phyloP scores from a whole-genome alignment of 306 rosid genomes.

The Lathyrus sativus region DNA sequence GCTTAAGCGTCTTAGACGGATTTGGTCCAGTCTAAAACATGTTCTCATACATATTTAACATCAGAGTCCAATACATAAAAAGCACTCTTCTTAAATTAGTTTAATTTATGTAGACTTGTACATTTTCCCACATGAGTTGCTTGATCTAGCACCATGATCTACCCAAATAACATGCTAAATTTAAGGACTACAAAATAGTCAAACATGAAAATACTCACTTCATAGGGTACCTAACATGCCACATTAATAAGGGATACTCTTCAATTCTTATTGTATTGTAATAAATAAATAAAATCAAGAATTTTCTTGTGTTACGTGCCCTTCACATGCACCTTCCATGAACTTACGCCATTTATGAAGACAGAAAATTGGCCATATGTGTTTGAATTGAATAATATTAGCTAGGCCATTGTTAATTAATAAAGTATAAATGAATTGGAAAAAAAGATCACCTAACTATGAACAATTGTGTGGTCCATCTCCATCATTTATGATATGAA shows the following conservation, averaged over 20 bases:
- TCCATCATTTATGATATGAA: slow-evolving; percentile 30
- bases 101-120: neutral
- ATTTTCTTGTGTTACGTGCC: slow-evolving; percentile 36
- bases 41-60: no score
- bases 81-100: no score
- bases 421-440: slow-evolving; percentile 34
- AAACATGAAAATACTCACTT: slow-evolving; percentile 22
- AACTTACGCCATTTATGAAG: slow-evolving; percentile 40
- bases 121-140: slow-evolving; percentile 13
- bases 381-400: slow-evolving; percentile 5
- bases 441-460: slow-evolving; percentile 34
- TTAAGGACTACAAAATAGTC: slow-evolving; percentile 38
- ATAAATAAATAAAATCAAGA: neutral
- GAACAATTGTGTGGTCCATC: slow-evolving; percentile 38
- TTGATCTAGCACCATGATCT: slow-evolving; percentile 29
- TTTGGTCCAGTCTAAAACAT: no score
- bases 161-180: slow-evolving; percentile 39
- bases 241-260: slow-evolving; percentile 34
- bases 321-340: slow-evolving; percentile 45
- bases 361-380: slow-evolving; percentile 20
- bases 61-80: no score
- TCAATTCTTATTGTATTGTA: slow-evolving; percentile 10
- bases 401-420: slow-evolving; percentile 7
- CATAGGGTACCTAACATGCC: slow-evolving; percentile 36
- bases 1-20: no score